Percentiles rank a stretch among this genome's conserved stretches.
These are phyloP conservation scores for Pichia sp. DNA, from an alignment of 1,139 yeast genomes.

Conservation along the genomic window DNA sequence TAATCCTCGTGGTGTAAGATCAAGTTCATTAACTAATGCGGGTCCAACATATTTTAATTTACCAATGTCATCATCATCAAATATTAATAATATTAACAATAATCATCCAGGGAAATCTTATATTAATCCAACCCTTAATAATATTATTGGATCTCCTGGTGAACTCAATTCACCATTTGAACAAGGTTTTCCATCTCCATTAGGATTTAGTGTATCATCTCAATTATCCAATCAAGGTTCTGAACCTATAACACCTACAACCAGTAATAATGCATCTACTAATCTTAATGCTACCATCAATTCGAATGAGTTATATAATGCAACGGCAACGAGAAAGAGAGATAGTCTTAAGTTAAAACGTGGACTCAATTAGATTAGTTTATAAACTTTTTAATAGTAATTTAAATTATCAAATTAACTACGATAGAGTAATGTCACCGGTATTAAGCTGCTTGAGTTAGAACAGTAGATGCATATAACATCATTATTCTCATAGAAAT, in stretches of 20 bases:
- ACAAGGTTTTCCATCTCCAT: slow-evolving; percentile 15
- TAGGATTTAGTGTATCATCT: slow-evolving; percentile 1
- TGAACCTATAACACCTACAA: too few relatives aligned
- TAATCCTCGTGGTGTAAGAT: slow-evolving; percentile 8
- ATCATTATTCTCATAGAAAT: too few relatives aligned
- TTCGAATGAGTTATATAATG: slow-evolving; percentile 29
- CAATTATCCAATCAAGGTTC: too few relatives aligned
- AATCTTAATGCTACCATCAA: not conserved
- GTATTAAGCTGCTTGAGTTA: too few relatives aligned
- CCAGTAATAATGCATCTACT: too few relatives aligned
- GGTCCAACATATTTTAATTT: slow-evolving; percentile 1
- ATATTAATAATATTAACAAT: too few relatives aligned
- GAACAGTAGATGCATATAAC: too few relatives aligned
- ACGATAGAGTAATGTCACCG: too few relatives aligned
- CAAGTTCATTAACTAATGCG: slow-evolving; percentile 1
- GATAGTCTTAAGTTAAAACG: slow-evolving; percentile 36
- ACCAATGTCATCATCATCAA: not conserved
- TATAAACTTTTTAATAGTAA: too few relatives aligned
- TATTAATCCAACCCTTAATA: not conserved
- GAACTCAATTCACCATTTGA: slow-evolving; percentile 15
- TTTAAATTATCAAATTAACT: too few relatives aligned
- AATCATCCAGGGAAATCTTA: not conserved
- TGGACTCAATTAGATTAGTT: slow-evolving; percentile 6
- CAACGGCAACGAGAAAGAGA: slow-evolving; percentile 35
- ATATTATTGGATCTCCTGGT: slow-evolving; percentile 15